phyloP scores from a whole-genome alignment of 768 basidiomycete species.

The Agaricus bisporus region DNA sequence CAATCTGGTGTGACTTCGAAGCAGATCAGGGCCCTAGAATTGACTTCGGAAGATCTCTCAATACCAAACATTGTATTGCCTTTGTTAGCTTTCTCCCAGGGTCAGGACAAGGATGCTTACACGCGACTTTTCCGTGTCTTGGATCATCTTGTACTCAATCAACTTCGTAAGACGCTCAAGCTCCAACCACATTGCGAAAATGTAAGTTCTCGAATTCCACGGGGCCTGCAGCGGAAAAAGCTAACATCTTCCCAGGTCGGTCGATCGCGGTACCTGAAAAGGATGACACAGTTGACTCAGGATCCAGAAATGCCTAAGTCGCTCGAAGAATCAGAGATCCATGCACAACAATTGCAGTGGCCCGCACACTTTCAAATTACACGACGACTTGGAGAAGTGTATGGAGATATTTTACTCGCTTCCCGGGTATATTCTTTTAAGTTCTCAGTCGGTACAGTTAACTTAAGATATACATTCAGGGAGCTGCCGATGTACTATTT shows the following conservation, averaged over 20 bases:
- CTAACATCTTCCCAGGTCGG: not conserved
- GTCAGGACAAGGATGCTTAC: not conserved
- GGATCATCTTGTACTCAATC: not conserved
- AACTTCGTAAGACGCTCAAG: not conserved
- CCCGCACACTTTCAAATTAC: conserved; percentile 1
- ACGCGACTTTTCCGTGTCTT: not conserved
- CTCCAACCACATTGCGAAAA: not conserved
- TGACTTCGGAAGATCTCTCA: not conserved
- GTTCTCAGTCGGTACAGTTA: not conserved
- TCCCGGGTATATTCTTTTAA: not conserved
- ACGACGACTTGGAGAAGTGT: not conserved
- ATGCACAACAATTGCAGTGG: not conserved
- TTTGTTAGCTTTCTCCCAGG: not conserved
- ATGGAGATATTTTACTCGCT: not conserved
- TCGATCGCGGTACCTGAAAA: not conserved
- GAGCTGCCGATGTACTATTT: not conserved
- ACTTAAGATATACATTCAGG: not conserved
- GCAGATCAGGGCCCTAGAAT: not conserved
- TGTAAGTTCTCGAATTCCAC: not conserved
- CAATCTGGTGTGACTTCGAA: not conserved
- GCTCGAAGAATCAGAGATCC: not conserved
- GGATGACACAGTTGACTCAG: not conserved
- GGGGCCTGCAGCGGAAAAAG: no score
- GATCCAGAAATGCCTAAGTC: not conserved
- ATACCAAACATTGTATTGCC: not conserved